A percentile compares a stretch with the other conserved stretches of the same genome.
Conservation (phyloP, 495 filamentous ascomycete genomes). For the Lophium mytilinum region DNA sequence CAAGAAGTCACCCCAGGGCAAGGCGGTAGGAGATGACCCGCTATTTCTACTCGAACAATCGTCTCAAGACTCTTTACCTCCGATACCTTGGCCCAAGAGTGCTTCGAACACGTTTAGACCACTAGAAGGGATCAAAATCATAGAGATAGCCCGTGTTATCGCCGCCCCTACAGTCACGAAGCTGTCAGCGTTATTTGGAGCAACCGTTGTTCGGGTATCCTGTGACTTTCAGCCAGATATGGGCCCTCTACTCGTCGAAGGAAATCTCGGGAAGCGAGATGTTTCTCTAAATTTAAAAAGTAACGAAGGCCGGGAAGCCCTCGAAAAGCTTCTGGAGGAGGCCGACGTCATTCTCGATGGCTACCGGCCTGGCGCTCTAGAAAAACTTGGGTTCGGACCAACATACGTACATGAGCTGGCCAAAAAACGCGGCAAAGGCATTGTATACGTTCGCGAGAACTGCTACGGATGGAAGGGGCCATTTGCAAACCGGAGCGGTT, state of each 20-base stretch:
- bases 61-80: background rate
- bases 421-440: constrained; percentile 47
- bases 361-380: constrained; percentile 60
- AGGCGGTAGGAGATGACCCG: background rate
- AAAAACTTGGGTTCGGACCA: constrained; percentile 54
- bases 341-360: constrained; percentile 54
- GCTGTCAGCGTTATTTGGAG: background rate
- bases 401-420: constrained; percentile 45
- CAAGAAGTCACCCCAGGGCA: background rate
- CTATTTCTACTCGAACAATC: background rate
- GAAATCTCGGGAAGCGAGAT: background rate
- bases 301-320: background rate
- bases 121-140: background rate
- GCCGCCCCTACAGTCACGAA: background rate
- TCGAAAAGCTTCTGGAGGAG: background rate
- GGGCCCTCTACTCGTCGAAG: background rate
- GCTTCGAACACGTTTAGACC: background rate
- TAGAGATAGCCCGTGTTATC: background rate
- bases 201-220: background rate
- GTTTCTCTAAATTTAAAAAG: background rate
- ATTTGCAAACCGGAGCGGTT: constrained; percentile 44
- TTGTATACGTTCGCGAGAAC: constrained; percentile 65
- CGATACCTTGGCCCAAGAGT: background rate
- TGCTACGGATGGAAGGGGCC: constrained; percentile 56
- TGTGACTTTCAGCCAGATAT: background rate